Evolutionary conservation across 2,329 filamentous ascomycete genomes (phyloP).

Genomic region (Pleurostoma richardsiae): DNA sequence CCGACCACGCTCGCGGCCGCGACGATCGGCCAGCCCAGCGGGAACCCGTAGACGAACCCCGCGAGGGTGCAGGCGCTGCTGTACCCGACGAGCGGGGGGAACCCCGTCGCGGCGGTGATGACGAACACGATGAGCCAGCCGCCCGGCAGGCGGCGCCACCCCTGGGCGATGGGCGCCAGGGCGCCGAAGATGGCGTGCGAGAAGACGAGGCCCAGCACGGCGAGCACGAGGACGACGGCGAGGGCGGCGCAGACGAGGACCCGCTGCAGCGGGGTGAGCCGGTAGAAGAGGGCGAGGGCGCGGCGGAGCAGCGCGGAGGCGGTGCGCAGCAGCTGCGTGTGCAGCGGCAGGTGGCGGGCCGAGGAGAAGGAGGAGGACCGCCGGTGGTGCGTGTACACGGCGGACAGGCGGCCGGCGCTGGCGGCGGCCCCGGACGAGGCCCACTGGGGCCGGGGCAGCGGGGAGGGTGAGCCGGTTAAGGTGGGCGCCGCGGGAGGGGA

Average conservation of each 20-base stretch:
- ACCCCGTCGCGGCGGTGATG: constrained; percentile 70
- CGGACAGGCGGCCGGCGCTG: constrained; percentile 34
- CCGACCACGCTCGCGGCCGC: constrained; percentile 74
- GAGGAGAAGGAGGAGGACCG: constrained; percentile 8
- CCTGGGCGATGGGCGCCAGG: constrained; percentile 66
- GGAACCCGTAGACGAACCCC: constrained; percentile 52
- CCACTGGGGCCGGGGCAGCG: constrained; percentile 28
- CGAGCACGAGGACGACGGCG: constrained; percentile 46
- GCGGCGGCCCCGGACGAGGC: constrained; percentile 16
- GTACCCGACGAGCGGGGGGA: constrained; percentile 86
- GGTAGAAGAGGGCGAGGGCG: constrained; percentile 43
- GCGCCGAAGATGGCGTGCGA: constrained; percentile 74
- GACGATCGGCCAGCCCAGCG: constrained; percentile 73
- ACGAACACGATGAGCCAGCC: constrained; percentile 75
- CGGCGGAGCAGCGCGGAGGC: constrained; percentile 38
- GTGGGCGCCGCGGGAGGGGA: constrained; percentile 35
- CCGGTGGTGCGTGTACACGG: constrained; percentile 27
- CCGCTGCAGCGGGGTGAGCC: constrained; percentile 57
- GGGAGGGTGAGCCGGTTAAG: constrained; percentile 9
- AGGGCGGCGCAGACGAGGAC: constrained; percentile 48
- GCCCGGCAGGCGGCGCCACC: constrained; percentile 68
- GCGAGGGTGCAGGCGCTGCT: constrained; percentile 60
- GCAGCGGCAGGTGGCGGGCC: constrained; percentile 19
- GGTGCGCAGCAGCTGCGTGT: constrained; percentile 32
- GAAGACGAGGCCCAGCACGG: constrained; percentile 69